Percentiles rank a stretch among this genome's conserved stretches.
phyloP scores from a whole-genome alignment of 768 basidiomycete genomes.

The Leccinum broughii region DNA sequence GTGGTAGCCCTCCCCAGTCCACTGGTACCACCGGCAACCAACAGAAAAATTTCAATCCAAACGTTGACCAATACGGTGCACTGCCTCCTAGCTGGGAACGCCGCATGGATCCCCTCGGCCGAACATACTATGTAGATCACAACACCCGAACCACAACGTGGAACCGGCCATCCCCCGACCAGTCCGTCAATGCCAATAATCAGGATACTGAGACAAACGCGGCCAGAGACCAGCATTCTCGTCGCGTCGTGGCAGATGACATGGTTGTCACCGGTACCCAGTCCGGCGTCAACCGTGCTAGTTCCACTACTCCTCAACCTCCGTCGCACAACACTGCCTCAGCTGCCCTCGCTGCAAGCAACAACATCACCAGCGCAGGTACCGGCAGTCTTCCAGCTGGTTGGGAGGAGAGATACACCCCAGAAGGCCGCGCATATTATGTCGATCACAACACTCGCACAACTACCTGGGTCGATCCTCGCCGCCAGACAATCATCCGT shows the following conservation, averaged over 20 bases:
- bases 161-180: conserved; percentile 86
- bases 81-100: conserved; percentile 95
- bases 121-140: conserved; percentile 99
- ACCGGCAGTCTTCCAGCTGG: conserved; percentile 90
- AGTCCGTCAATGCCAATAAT: conserved; percentile 65
- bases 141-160: conserved; percentile 97
- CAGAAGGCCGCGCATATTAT: conserved; percentile 97
- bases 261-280: conserved; percentile 66
- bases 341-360: conserved; percentile 51
- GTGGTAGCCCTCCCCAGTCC: conserved; percentile 27
- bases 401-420: conserved; percentile 99
- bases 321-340: conserved; percentile 37
- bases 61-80: conserved; percentile 90
- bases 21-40: conserved; percentile 36
- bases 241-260: conserved; percentile 82
- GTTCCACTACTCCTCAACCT: conserved; percentile 34
- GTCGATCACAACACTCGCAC: conserved; percentile 99
- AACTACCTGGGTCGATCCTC: conserved; percentile 99
- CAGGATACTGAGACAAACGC: conserved; percentile 82
- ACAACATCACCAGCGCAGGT: conserved; percentile 65
- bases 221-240: conserved; percentile 83
- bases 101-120: conserved; percentile 91
- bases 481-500: conserved; percentile 93
- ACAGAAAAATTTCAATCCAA: conserved; percentile 89
- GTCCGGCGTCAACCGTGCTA: conserved; percentile 43